Percentiles rank a stretch among this genome's conserved stretches.
phyloP scores from a whole-genome alignment of 2,329 filamentous ascomycete genomes.

The Colletotrichum ledebouriae region DNA sequence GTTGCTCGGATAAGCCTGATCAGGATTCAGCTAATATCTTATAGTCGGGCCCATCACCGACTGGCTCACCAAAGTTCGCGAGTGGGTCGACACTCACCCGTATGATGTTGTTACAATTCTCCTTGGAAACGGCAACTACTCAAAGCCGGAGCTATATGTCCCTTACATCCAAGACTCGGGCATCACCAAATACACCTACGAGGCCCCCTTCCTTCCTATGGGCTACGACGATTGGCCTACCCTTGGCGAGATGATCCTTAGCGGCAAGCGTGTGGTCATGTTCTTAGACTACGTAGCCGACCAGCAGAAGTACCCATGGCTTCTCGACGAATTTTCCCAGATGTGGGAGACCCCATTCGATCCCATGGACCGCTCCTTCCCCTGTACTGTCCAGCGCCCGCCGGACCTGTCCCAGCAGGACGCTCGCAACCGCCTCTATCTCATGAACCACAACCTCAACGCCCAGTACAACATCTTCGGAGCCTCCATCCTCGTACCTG shows the following conservation, averaged over 20 bases:
- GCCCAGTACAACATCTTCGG: conserved; percentile 78
- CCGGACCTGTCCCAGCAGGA: conserved; percentile 70
- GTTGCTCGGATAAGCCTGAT: not conserved
- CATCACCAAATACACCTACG: conserved; percentile 79
- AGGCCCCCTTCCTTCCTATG: conserved; percentile 79
- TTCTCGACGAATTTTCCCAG: conserved; percentile 88
- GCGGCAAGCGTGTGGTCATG: conserved; percentile 78
- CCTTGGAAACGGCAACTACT: conserved; percentile 85
- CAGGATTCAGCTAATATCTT: conserved; percentile 9
- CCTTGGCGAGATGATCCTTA: conserved; percentile 80
- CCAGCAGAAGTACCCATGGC: conserved; percentile 82
- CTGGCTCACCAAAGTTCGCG: conserved; percentile 77
- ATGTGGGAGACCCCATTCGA: conserved; percentile 95
- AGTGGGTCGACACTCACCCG: conserved; percentile 82
- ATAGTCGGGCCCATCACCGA: conserved; percentile 78
- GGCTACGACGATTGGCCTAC: conserved; percentile 84
- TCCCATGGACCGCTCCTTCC: conserved; percentile 73
- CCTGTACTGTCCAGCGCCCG: conserved; percentile 83
- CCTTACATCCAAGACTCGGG: conserved; percentile 79
- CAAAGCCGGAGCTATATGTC: conserved; percentile 72
- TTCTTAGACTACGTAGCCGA: conserved; percentile 90
- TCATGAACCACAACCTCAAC: conserved; percentile 94
- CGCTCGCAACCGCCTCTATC: conserved; percentile 76
- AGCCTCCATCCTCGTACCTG: conserved; percentile 76
- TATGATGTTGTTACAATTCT: conserved; percentile 91